These are phyloP conservation scores for Epichloe glyceriae DNA, from an alignment of 2,329 filamentous ascomycete genomes.

Conservation along the genomic window DNA sequence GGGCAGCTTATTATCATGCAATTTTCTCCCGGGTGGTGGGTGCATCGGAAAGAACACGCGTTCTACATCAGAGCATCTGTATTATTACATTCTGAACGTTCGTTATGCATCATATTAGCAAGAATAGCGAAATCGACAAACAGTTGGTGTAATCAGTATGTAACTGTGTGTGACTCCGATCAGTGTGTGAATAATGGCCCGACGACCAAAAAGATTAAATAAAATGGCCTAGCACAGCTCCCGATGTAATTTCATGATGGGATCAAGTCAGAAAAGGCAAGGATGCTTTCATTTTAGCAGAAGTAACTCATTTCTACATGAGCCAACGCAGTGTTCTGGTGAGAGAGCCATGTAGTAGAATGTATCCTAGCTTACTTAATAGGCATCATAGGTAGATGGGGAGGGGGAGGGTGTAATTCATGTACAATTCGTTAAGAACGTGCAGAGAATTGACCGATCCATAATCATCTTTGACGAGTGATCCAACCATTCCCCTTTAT, in stretches of 20 bases:
- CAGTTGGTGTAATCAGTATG: not conserved
- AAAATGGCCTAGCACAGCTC: not conserved
- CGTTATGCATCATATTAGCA: not conserved
- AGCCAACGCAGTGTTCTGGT: not conserved
- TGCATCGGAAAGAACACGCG: not conserved
- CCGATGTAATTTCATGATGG: not conserved
- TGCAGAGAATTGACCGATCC: not conserved
- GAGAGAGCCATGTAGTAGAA: not conserved
- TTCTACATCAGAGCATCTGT: not conserved
- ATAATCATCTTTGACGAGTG: not conserved
- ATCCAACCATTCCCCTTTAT: not conserved
- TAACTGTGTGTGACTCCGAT: not conserved
- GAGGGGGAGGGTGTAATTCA: no score
- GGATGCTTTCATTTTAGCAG: not conserved
- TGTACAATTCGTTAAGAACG: not conserved
- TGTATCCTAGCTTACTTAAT: not conserved
- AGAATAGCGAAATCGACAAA: not conserved
- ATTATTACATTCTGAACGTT: slow-evolving; percentile 3
- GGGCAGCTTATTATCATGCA: not conserved
- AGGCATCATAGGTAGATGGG: not conserved
- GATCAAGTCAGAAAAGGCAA: not conserved
- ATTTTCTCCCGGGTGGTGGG: no score
- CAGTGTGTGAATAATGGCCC: no score
- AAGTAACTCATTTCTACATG: not conserved
- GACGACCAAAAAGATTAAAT: no score